phyloP scores from a whole-genome alignment of 1,284 basidiomycete species.

The Cryptococcus deneoformans region DNA sequence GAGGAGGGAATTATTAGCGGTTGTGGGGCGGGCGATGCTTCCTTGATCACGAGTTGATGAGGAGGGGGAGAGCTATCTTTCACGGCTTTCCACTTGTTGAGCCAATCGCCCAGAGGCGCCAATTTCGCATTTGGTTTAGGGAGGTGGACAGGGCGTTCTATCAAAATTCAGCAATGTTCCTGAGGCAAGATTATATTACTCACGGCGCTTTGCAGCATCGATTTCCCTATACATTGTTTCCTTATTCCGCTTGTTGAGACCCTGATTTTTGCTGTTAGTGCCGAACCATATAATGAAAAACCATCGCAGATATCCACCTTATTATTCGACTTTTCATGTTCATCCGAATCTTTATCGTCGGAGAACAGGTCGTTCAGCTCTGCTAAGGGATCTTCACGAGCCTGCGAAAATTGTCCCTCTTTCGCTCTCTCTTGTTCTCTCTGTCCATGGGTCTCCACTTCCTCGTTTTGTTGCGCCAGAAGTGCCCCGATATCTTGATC shows the following conservation, averaged over 20 bases:
- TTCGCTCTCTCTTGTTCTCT: background rate
- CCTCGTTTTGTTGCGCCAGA: background rate
- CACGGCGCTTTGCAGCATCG: conserved; percentile 27
- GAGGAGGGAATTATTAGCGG: too few species aligned
- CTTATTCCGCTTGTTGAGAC: conserved; percentile 30
- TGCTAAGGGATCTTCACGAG: too few species aligned
- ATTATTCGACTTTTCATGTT: background rate
- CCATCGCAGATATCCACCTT: background rate
- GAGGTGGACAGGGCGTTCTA: conserved; percentile 21
- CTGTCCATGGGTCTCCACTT: conserved; percentile 1
- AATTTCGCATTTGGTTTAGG: conserved; percentile 11
- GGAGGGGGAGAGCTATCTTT: too few species aligned
- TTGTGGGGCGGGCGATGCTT: too few species aligned
- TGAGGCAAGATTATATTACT: background rate
- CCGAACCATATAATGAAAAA: background rate
- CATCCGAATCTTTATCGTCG: conserved; percentile 13
- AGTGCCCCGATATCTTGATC: background rate
- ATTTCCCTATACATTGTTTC: conserved; percentile 28
- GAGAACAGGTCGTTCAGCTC: conserved; percentile 3
- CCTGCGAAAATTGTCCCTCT: background rate
- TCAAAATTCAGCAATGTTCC: too few species aligned
- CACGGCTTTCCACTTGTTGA: background rate
- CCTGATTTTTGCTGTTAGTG: conserved; percentile 10
- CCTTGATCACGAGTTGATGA: too few species aligned
- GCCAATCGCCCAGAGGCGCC: background rate